Evolutionary conservation across 1,284 basidiomycete genomes (phyloP).

Genomic region (Cutaneotrichosporon dermatis): DNA sequence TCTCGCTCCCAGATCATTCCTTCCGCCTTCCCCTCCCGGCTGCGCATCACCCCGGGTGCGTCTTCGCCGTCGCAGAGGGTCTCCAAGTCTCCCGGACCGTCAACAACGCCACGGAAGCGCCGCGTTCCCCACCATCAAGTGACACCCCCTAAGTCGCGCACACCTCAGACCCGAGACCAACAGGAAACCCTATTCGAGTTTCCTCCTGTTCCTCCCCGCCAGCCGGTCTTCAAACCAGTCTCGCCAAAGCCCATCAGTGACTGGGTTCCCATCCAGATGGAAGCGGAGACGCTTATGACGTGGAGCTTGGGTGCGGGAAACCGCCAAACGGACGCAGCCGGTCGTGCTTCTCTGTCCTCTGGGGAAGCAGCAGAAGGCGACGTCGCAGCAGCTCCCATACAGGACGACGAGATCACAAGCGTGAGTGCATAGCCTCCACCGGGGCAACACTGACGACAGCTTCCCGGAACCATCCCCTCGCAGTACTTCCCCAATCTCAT

Average conservation of each 20-base stretch:
- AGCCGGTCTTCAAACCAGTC: conserved; percentile 17
- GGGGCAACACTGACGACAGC: conserved; percentile 17
- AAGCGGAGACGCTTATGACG: conserved; percentile 39
- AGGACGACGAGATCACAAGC: conserved; percentile 17
- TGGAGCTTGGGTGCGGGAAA: conserved; percentile 28
- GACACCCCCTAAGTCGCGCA: conserved; percentile 25
- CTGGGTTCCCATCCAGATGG: conserved; percentile 34
- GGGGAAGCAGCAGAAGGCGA: too few species aligned
- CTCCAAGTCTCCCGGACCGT: background rate
- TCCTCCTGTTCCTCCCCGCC: conserved; percentile 20
- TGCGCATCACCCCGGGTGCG: background rate
- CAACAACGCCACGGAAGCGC: conserved; percentile 9
- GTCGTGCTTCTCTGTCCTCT: too few species aligned
- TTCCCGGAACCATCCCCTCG: conserved; percentile 19
- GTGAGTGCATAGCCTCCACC: conserved; percentile 12
- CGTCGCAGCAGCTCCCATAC: background rate
- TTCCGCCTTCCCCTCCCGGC: background rate
- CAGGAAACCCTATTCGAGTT: conserved; percentile 27
- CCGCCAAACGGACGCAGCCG: too few species aligned
- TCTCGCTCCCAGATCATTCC: background rate
- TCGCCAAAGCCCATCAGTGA: background rate
- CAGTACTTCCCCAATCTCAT: conserved; percentile 26
- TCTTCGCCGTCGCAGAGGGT: background rate
- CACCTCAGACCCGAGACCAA: conserved; percentile 9
- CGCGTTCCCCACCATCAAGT: conserved; percentile 21